Evolutionary conservation across 352 stramenopile genomes (phyloP).

Genomic region (Globisporangium paroecandrum): DNA sequence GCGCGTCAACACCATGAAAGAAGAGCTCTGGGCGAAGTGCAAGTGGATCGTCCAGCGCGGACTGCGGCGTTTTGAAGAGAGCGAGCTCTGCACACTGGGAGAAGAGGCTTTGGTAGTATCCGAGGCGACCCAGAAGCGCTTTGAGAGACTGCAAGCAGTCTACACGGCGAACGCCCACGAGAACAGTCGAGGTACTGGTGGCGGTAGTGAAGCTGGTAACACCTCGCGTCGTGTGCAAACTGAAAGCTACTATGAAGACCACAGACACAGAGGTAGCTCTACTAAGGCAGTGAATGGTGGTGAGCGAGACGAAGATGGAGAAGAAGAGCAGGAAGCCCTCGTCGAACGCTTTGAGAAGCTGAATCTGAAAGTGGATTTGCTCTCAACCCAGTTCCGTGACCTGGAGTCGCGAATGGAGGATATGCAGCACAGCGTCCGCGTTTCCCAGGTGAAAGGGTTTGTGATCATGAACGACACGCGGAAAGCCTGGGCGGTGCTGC

Average conservation of each 20-base stretch:
- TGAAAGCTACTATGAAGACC: constrained; percentile 4
- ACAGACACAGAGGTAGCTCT: not conserved
- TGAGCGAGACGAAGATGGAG: not conserved
- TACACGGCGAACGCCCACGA: constrained; percentile 20
- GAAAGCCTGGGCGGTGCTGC: constrained; percentile 29
- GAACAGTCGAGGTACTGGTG: constrained; percentile 14
- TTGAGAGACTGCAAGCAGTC: constrained; percentile 9
- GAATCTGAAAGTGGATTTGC: constrained; percentile 24
- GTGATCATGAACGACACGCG: constrained; percentile 40
- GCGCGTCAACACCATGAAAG: constrained; percentile 40
- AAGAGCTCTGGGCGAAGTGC: constrained; percentile 32
- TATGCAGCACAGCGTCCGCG: constrained; percentile 21
- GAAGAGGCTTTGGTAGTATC: constrained; percentile 9
- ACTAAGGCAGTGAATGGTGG: not conserved
- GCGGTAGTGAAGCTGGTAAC: not conserved
- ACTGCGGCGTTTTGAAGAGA: constrained; percentile 27
- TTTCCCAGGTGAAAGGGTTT: constrained; percentile 29
- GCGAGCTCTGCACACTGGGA: constrained; percentile 19
- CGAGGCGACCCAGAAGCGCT: constrained; percentile 9
- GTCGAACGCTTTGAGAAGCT: constrained; percentile 23
- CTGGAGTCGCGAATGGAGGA: constrained; percentile 32
- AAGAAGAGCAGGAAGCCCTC: constrained; percentile 5
- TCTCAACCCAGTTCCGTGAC: constrained; percentile 20
- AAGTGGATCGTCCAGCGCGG: constrained; percentile 33
- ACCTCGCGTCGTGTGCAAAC: not conserved